Conservation (phyloP, 225 moss, liverwort and hornwort species). For the Asterella californica region DNA sequence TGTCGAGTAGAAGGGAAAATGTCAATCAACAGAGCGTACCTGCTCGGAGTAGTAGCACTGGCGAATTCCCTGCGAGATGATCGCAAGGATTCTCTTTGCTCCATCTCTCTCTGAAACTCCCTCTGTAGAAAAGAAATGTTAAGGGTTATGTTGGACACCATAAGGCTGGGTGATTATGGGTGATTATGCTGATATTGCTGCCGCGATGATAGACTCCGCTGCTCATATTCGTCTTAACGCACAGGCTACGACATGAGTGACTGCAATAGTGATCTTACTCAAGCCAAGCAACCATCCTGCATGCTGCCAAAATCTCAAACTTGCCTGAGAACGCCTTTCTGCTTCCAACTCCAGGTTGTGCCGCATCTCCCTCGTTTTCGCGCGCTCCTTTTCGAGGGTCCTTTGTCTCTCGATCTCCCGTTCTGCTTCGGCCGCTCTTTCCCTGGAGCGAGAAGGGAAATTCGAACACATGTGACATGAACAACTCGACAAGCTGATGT, state of each 20-base stretch:
- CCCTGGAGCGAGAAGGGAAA: conserved; percentile 37
- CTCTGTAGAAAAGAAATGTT: conserved; percentile 36
- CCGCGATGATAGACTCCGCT: not conserved
- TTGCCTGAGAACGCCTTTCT: conserved; percentile 80
- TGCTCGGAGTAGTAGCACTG: conserved; percentile 76
- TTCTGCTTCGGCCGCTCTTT: conserved; percentile 75
- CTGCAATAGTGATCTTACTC: not conserved
- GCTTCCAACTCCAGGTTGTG: conserved; percentile 70
- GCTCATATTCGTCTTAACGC: not conserved
- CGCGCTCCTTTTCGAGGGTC: conserved; percentile 71
- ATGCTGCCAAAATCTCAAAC: conserved; percentile 4
- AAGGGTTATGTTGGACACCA: not conserved
- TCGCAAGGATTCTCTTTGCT: conserved; percentile 80
- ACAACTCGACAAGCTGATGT: not conserved
- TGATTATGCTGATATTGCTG: not conserved
- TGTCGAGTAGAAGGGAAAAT: not conserved
- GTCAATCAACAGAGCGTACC: conserved; percentile 35
- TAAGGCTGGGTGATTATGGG: not conserved
- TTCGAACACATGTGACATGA: not conserved
- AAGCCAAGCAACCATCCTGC: not conserved
- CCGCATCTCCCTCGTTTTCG: conserved; percentile 82
- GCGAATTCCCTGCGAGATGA: conserved; percentile 69
- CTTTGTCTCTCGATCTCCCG: conserved; percentile 82
- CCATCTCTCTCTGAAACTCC: conserved; percentile 81
- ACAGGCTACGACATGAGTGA: not conserved